Evolutionary conservation across 2,329 filamentous ascomycete genomes (phyloP).

Genomic region (Aureobasidium sp.): DNA sequence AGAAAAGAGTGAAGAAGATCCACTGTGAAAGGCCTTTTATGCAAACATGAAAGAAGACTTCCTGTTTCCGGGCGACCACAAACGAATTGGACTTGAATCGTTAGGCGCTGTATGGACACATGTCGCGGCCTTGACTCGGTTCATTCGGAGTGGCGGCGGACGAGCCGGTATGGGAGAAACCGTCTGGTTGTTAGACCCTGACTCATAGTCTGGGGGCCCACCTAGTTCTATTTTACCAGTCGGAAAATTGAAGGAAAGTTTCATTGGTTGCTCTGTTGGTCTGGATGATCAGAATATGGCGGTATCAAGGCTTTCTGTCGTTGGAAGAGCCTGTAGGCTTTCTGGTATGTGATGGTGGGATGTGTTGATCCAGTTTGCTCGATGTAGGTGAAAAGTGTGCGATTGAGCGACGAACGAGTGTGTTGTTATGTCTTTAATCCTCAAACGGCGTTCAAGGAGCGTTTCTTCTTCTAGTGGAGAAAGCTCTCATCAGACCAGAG

Average conservation of each 20-base stretch:
- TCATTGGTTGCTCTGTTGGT: background rate
- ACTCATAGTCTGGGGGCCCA: conserved; percentile 5
- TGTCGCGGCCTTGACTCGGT: conserved; percentile 4
- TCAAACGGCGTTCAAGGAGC: conserved; percentile 5
- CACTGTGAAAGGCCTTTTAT: background rate
- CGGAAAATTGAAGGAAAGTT: background rate
- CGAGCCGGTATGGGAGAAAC: background rate
- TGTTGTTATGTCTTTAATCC: conserved; percentile 1
- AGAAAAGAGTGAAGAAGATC: background rate
- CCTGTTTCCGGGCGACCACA: background rate
- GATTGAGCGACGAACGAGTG: background rate
- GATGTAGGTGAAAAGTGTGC: background rate
- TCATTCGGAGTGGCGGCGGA: background rate
- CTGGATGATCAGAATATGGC: background rate
- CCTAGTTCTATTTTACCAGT: background rate
- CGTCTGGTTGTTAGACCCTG: conserved; percentile 1
- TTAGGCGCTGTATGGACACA: background rate
- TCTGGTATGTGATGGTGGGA: background rate
- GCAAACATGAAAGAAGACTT: background rate
- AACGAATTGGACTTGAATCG: background rate
- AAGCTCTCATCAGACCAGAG: conserved; percentile 2
- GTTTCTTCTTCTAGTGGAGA: conserved; percentile 8
- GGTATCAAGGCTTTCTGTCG: background rate
- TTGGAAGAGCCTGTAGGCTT: background rate
- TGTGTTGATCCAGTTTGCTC: background rate